Evolutionary conservation across 495 filamentous ascomycete genomes (phyloP).

Genomic region (Penicillium mononematosum): DNA sequence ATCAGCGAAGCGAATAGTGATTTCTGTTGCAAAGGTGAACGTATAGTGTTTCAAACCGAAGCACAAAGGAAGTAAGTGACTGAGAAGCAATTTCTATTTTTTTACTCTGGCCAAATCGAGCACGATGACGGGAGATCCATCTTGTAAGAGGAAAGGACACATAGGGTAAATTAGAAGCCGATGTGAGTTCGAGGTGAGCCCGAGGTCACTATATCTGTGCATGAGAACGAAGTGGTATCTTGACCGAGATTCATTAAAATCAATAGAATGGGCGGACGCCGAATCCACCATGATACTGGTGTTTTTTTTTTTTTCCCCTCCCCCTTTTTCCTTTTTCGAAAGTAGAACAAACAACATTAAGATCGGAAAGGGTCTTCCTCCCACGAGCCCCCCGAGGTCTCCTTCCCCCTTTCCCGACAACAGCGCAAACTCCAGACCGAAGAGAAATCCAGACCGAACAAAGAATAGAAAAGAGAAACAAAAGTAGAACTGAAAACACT

Average conservation of each 20-base stretch:
- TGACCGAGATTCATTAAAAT: neutral
- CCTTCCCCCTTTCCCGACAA: neutral
- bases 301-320: no score
- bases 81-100: no score
- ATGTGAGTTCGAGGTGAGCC: neutral
- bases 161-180: neutral
- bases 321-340: neutral
- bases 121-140: no score
- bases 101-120: no score
- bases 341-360: neutral
- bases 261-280: neutral
- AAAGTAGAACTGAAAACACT: neutral
- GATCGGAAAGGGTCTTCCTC: neutral
- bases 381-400: neutral
- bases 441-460: conserved; percentile 7
- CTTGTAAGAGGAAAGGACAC: neutral
- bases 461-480: neutral
- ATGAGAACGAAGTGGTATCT: neutral
- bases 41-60: no score
- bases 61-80: no score
- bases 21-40: no score
- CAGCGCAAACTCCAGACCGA: neutral
- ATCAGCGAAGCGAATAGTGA: no score
- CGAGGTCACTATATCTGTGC: neutral
- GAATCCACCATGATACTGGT: neutral